phyloP scores from a whole-genome alignment of 495 filamentous ascomycete species.

The Penicillium cataractarum region DNA sequence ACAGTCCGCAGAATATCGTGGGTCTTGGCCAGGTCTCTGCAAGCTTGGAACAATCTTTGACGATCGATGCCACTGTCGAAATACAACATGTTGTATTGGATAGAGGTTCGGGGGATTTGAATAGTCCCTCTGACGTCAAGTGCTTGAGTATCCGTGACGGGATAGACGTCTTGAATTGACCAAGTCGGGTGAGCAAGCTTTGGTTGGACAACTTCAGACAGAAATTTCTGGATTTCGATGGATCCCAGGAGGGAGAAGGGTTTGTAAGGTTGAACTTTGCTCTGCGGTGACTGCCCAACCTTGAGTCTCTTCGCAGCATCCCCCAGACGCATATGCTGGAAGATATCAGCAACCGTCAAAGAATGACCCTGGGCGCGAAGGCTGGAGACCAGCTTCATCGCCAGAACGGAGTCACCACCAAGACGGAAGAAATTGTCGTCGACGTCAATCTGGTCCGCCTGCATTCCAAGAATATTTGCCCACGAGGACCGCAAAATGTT shows the following conservation, averaged over 20 bases:
- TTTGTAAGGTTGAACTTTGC: slow-evolving; percentile 28
- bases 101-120: slow-evolving; percentile 42
- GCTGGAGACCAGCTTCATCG: slow-evolving; percentile 49
- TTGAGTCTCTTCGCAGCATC: slow-evolving; percentile 41
- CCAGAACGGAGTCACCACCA: slow-evolving; percentile 50
- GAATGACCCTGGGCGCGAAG: slow-evolving; percentile 38
- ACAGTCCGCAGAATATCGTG: slow-evolving; percentile 69
- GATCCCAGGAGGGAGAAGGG: slow-evolving; percentile 43
- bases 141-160: slow-evolving; percentile 45
- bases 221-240: slow-evolving; percentile 30
- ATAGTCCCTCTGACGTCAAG: slow-evolving; percentile 57
- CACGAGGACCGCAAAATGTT: slow-evolving; percentile 47
- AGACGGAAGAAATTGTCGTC: slow-evolving; percentile 53
- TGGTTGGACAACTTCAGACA: slow-evolving; percentile 29
- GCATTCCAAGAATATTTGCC: slow-evolving; percentile 47
- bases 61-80: slow-evolving; percentile 36
- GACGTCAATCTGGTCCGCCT: slow-evolving; percentile 38
- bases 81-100: slow-evolving; percentile 50
- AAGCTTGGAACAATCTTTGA: slow-evolving; percentile 35
- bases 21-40: slow-evolving; percentile 47
- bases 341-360: slow-evolving; percentile 48
- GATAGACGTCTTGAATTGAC: slow-evolving; percentile 38
- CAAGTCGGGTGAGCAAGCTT: slow-evolving; percentile 36
- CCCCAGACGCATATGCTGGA: slow-evolving; percentile 49
- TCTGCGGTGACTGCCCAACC: slow-evolving; percentile 24